Conservation (phyloP, 163 green algal species). For the Scenedesmus sp. region DNA sequence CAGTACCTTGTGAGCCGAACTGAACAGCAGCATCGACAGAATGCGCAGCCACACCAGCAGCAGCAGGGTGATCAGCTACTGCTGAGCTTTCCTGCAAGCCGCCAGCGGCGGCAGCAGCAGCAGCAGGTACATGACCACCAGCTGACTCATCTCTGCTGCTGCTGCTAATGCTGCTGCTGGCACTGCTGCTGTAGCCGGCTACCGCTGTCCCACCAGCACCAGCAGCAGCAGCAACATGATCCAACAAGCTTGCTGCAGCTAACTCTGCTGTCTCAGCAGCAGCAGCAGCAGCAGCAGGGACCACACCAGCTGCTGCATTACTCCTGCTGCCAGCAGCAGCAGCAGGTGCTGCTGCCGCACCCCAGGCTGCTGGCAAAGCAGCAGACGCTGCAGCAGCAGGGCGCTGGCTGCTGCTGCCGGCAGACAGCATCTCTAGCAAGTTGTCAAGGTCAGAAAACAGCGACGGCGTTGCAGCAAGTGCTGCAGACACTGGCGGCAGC, state of each 20-base stretch:
- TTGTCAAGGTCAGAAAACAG: background rate
- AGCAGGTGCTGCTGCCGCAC: background rate
- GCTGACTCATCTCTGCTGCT: slow-evolving; percentile 2
- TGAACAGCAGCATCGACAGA: background rate
- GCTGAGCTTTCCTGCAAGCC: background rate
- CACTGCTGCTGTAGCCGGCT: background rate
- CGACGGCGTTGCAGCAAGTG: background rate
- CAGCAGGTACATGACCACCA: background rate
- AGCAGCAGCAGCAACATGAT: background rate
- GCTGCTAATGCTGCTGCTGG: slow-evolving; percentile 17
- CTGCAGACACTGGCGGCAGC: background rate
- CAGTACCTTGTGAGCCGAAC: background rate
- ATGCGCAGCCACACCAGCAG: background rate
- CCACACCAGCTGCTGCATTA: background rate
- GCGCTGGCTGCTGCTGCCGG: background rate
- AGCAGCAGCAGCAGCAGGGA: background rate
- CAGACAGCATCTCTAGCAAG: background rate
- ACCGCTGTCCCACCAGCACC: background rate
- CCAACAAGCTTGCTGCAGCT: background rate
- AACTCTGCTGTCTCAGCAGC: background rate
- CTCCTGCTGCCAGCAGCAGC: background rate
- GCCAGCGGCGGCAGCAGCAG: slow-evolving; percentile 7
- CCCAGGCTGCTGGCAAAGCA: background rate
- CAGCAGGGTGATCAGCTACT: background rate
- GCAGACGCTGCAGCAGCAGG: background rate